Evolutionary conservation across 2,329 filamentous ascomycete genomes (phyloP).

Genomic region (Aspergillus clavatus): DNA sequence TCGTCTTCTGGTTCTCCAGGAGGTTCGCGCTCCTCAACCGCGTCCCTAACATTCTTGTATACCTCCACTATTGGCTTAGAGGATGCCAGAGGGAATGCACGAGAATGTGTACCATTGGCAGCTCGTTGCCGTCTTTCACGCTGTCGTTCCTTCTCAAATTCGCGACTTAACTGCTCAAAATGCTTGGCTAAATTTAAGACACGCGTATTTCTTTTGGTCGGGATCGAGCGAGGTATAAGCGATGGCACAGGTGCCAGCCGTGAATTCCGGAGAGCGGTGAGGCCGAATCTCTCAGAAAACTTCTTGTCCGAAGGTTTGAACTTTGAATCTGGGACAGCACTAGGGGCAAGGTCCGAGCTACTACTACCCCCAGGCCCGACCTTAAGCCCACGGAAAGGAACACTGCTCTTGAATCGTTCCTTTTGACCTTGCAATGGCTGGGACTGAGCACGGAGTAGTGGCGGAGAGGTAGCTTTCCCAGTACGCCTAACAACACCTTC

Average conservation of each 20-base stretch:
- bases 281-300: slow-evolving; percentile 65
- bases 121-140: slow-evolving; percentile 76
- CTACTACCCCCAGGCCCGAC: slow-evolving; percentile 18
- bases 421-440: slow-evolving; percentile 42
- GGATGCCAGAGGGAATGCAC: slow-evolving; percentile 81
- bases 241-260: slow-evolving; percentile 54
- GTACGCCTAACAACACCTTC: slow-evolving; percentile 35
- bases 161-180: slow-evolving; percentile 92
- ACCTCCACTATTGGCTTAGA: slow-evolving; percentile 97
- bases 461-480: slow-evolving; percentile 41
- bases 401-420: slow-evolving; percentile 21
- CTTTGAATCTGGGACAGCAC: slow-evolving; percentile 27
- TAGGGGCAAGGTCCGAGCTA: slow-evolving; percentile 18
- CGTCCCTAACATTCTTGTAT: slow-evolving; percentile 88
- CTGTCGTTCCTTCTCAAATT: slow-evolving; percentile 91
- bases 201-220: slow-evolving; percentile 63
- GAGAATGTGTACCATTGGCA: slow-evolving; percentile 68
- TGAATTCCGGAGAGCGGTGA: slow-evolving; percentile 59
- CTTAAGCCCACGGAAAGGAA: slow-evolving; percentile 20
- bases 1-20: slow-evolving; percentile 57
- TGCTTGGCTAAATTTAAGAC: slow-evolving; percentile 92
- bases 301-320: slow-evolving; percentile 61
- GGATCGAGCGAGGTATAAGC: slow-evolving; percentile 81
- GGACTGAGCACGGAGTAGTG: slow-evolving; percentile 48
- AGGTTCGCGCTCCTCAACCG: slow-evolving; percentile 73